Evolutionary conservation across 495 filamentous ascomycete species (phyloP), one percentile per base, ranked within the genome.

Genomic region (Lichenothelia convexa): DNA sequence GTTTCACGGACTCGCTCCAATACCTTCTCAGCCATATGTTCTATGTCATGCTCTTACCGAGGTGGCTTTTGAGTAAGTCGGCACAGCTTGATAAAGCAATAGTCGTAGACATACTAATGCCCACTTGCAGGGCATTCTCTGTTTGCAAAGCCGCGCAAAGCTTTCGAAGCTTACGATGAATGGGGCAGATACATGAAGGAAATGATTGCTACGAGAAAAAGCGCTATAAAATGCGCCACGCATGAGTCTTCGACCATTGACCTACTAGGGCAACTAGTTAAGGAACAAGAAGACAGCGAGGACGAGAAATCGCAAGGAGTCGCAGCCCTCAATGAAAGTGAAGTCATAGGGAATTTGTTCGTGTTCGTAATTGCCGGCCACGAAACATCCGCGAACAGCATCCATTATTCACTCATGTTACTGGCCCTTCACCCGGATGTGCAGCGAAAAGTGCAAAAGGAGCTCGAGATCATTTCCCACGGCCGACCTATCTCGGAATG

Each of bases 301-400:
- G 3, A 3, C 44, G 29, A 35, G 39, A 32, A 55, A 46, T 24
- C 55, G 55, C n/a, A n/a, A n/a, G n/a, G n/a, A n/a, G n/a, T n/a
- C n/a, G 34, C 36, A 56, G 21, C 45, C 37, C 56, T 75, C 8
- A 52, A 51, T 3, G 65, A 74, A 42, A 54, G 57, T n/a, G 75
- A 80, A 31, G 71, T 82, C 43, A 59, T 77, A 18, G 73, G 71
- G 20, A 78, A 82, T 46, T 67, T 72, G 8, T 82, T 78, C 50
- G 67, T 80, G 45, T 72, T 78, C 50, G 67, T 73, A 30, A 57
- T 81, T 11, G 76, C 77, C 1, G 77, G 77, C 18, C 77, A 82
- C 50, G 77, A 81, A 48, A 78, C 77, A 1, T 70, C 73, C 3
- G 74, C 76, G 32, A 78, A 78, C 53, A 62, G 62, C 1, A 54